Evolutionary conservation across 129 eudicot species (phyloP).

Genomic region (Glebionis coronaria): DNA sequence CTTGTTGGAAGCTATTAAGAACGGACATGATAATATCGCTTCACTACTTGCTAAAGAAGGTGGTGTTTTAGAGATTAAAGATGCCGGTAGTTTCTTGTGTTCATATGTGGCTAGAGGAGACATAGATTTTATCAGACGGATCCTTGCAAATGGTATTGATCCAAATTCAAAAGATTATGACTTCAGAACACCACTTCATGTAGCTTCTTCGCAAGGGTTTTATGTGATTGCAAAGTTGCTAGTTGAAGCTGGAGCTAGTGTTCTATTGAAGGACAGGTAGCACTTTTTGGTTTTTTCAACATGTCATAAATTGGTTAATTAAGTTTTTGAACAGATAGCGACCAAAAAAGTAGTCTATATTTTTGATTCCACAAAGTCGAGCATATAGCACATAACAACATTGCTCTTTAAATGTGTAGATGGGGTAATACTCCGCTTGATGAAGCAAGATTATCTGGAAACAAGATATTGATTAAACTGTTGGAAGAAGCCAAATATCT

Average conservation of each 20-base stretch:
- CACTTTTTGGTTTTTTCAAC: background rate
- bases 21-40: constrained; percentile 65
- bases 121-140: constrained; percentile 55
- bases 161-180: constrained; percentile 84
- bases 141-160: constrained; percentile 63
- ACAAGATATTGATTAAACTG: constrained; percentile 52
- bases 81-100: constrained; percentile 71
- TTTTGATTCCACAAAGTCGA: no score
- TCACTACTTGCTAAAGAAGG: constrained; percentile 60
- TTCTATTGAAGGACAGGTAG: constrained; percentile 79
- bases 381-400: no score
- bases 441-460: constrained; percentile 69
- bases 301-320: constrained; percentile 3
- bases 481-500: constrained; percentile 62
- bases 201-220: constrained; percentile 81
- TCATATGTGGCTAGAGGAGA: constrained; percentile 67
- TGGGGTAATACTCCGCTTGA: constrained; percentile 93
- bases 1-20: constrained; percentile 79
- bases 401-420: constrained; percentile 37
- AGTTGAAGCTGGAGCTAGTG: constrained; percentile 86
- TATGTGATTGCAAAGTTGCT: constrained; percentile 72
- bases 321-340: background rate
- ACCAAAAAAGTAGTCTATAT: background rate
- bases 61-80: constrained; percentile 47
- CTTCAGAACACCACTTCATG: constrained; percentile 82